Percentiles rank a stretch among this genome's conserved stretches.
phyloP scores from a whole-genome alignment of 306 rosid species.

The Delonix regia region DNA sequence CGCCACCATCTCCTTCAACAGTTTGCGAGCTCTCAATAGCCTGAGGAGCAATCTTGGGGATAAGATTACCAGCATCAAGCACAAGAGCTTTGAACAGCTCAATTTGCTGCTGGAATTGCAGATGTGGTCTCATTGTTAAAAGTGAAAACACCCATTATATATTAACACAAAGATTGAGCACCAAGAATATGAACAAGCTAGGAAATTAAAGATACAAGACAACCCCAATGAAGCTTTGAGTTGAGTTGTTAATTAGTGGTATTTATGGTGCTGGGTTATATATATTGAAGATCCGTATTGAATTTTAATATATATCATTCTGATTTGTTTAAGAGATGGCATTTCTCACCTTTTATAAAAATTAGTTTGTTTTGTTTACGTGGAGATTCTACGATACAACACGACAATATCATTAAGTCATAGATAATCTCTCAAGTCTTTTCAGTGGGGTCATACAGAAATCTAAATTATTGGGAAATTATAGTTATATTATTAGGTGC shows the following conservation, averaged over 20 bases:
- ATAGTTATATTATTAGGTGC: too few relatives aligned
- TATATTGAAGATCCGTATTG: background rate
- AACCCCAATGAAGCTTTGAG: background rate
- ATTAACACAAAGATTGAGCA: too few relatives aligned
- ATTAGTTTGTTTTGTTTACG: background rate
- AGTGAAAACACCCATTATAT: constrained; percentile 41
- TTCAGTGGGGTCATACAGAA: too few relatives aligned
- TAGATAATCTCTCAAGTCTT: too few relatives aligned
- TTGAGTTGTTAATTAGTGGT: background rate
- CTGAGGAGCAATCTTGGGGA: constrained; percentile 41
- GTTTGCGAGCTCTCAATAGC: constrained; percentile 29
- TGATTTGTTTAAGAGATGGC: background rate
- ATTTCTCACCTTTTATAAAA: background rate
- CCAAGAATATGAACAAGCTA: too few relatives aligned
- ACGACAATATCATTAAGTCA: too few relatives aligned
- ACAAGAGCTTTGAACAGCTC: constrained; percentile 43
- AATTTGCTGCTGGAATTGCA: constrained; percentile 12
- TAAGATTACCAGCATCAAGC: constrained; percentile 36
- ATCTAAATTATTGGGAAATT: too few relatives aligned
- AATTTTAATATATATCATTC: background rate
- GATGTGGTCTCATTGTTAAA: constrained; percentile 24
- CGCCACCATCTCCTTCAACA: constrained; percentile 43
- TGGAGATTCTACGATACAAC: too few relatives aligned
- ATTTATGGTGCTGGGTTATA: background rate
- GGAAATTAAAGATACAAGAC: too few relatives aligned